Evolutionary conservation across 345 rosid species (phyloP), one percentile per base, ranked within the genome.

Genomic region (Eucalyptus tenuipes): DNA sequence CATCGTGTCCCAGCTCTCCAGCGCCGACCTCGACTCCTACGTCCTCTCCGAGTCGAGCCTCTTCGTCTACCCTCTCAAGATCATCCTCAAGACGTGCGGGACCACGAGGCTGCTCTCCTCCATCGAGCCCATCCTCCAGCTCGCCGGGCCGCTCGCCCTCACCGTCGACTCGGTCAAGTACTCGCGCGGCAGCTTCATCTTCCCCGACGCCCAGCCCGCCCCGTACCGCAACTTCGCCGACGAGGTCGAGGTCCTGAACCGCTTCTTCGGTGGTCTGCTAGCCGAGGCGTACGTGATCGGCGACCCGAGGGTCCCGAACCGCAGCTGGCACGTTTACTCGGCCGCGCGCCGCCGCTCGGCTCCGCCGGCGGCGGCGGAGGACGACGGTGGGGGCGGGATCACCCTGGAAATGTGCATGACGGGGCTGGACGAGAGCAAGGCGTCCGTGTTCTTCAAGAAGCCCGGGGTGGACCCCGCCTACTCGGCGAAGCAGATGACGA

Each of bases 11-110:
- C 93, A 94, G 85, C 95, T 95, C 64, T 93, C 96, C 2, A 96
- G 93, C 91, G 49, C 89, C 33, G 92, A 94, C 55, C 91, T 97
- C 25, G 99, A 95, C 92, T 95, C 98, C 5, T 97, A 95, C 86
- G 97, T 97, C 15, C 95, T 96, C 89, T 96, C 99, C 12, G 98
- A 96, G 94, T 96, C 98, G 7, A 95, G 99, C 89, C 93, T 95
- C 88, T 96, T 97, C 85, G 86, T 97, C 85, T 95, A 89, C 93
- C 94, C 97, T 0, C 86, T 90, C 81, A 96, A 92, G 90, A 92
- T 94, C 13, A 89, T 96, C 85, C 91, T 97, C 92, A 96, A 97
- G 91, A 97, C 99, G 17, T 96, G 99, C 64, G 98, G 99, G 16
- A 95, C 99, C 4, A 97, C 98, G 0, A 94, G 92, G 92, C 95